phyloP scores from a whole-genome alignment of 2,329 filamentous ascomycete genomes.

The Phaeomoniella chlamydospora region DNA sequence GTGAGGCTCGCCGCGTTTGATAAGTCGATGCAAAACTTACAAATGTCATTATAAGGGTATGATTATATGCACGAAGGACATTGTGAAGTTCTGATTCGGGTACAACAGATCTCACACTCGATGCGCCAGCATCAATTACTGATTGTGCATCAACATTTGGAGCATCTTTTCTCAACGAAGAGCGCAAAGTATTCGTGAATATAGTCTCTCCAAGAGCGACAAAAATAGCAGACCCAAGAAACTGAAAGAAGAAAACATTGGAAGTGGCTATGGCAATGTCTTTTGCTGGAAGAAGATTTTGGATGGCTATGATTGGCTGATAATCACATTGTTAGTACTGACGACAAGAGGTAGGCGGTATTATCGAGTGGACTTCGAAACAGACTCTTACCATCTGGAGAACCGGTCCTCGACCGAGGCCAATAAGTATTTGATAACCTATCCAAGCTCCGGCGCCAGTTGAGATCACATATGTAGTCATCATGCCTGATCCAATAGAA shows the following conservation, averaged over 20 bases:
- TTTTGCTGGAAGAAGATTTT: constrained; percentile 12
- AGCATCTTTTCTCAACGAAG: constrained; percentile 16
- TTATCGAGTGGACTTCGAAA: neutral
- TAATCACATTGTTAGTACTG: constrained; percentile 1
- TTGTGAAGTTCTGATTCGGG: no score
- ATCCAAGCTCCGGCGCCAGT: constrained; percentile 22
- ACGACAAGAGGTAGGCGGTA: neutral
- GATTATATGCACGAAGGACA: no score
- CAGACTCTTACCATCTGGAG: constrained; percentile 18
- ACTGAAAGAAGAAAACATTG: constrained; percentile 14
- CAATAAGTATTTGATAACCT: constrained; percentile 20
- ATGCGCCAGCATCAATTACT: constrained; percentile 30
- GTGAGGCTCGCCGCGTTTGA: no score
- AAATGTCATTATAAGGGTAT: no score
- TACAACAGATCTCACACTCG: no score
- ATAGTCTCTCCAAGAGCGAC: constrained; percentile 15
- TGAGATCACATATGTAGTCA: constrained; percentile 21
- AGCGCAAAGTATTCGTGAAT: constrained; percentile 19
- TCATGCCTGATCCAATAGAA: constrained; percentile 24
- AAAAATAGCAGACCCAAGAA: constrained; percentile 16
- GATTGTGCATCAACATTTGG: constrained; percentile 14
- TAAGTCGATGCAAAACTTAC: no score
- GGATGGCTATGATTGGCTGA: constrained; percentile 13
- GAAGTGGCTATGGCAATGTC: constrained; percentile 15
- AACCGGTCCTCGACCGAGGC: constrained; percentile 15